Evolutionary conservation across 257 asterid species (phyloP).

Genomic region (Forsythia suspensa): DNA sequence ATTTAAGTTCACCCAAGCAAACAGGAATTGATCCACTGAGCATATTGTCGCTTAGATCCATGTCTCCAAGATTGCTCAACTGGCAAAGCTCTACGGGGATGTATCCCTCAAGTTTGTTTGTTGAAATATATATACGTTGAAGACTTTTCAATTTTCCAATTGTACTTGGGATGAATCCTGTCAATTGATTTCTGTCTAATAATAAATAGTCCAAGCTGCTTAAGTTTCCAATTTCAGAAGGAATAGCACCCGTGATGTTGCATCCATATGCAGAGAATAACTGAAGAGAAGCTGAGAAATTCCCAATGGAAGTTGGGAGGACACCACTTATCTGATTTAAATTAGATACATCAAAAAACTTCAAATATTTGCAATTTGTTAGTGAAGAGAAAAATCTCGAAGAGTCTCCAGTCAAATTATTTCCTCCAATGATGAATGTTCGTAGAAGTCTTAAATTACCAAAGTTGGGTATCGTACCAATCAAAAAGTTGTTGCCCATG

Average conservation of each 20-base stretch:
- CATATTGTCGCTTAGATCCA: too few species aligned
- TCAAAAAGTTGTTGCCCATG: slow-evolving; percentile 23
- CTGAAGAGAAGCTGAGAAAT: slow-evolving; percentile 37
- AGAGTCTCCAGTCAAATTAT: slow-evolving; percentile 42
- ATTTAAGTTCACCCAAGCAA: too few species aligned
- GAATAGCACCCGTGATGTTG: slow-evolving; percentile 44
- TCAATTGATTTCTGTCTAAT: too few species aligned
- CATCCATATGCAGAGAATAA: slow-evolving; percentile 28
- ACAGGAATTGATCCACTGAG: too few species aligned
- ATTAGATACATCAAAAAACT: slow-evolving; percentile 15
- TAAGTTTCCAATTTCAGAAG: slow-evolving; percentile 50
- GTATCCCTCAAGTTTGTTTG: too few species aligned
- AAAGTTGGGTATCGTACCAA: slow-evolving; percentile 39
- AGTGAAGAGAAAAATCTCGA: slow-evolving; percentile 36
- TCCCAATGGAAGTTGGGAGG: slow-evolving; percentile 46
- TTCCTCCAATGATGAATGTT: slow-evolving; percentile 22
- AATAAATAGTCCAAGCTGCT: too few species aligned
- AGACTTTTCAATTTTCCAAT: too few species aligned
- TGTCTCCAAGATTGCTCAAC: too few species aligned
- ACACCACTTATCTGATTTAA: slow-evolving; percentile 36
- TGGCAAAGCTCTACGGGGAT: too few species aligned
- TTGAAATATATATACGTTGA: too few species aligned
- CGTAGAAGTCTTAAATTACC: background rate
- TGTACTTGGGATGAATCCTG: too few species aligned
- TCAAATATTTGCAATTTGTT: background rate